Evolutionary conservation across 805 yeast genomes (phyloP).

Genomic region (Phaffomyces thermotolerans): DNA sequence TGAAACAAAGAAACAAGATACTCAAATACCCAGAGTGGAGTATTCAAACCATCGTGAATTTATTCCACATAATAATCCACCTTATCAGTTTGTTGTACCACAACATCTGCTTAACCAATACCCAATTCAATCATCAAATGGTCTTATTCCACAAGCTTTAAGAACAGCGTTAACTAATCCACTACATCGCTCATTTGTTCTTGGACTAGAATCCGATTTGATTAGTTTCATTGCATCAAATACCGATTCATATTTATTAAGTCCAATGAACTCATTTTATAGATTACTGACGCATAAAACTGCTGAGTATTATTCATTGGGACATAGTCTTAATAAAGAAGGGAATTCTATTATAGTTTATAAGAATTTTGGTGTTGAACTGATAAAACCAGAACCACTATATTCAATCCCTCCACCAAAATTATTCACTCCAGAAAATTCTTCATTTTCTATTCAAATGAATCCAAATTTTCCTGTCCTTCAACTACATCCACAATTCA

Average conservation of each 20-base stretch:
- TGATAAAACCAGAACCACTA: conserved; percentile 11
- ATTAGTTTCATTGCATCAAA: conserved; percentile 36
- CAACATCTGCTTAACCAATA: not conserved
- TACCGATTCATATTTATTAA: conserved; percentile 34
- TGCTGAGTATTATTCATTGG: conserved; percentile 57
- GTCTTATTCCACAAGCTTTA: conserved; percentile 24
- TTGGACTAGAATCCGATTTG: conserved; percentile 42
- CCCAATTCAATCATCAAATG: not conserved
- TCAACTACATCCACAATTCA: not conserved
- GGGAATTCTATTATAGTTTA: conserved; percentile 40
- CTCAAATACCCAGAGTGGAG: too few species aligned
- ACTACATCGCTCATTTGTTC: conserved; percentile 43
- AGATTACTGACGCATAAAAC: conserved; percentile 62
- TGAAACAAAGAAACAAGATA: too few species aligned
- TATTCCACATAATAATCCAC: not conserved
- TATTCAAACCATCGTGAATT: not conserved
- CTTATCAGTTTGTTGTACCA: not conserved
- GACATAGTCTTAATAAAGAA: conserved; percentile 46
- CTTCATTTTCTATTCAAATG: not conserved
- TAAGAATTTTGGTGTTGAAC: conserved; percentile 27
- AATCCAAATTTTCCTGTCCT: not conserved
- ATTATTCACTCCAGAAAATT: conserved; percentile 12
- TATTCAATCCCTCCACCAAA: conserved; percentile 10
- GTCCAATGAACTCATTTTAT: conserved; percentile 55
- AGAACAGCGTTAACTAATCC: conserved; percentile 34